Conservation (phyloP, 257 asterid species). For the Leonotis leonurus region DNA sequence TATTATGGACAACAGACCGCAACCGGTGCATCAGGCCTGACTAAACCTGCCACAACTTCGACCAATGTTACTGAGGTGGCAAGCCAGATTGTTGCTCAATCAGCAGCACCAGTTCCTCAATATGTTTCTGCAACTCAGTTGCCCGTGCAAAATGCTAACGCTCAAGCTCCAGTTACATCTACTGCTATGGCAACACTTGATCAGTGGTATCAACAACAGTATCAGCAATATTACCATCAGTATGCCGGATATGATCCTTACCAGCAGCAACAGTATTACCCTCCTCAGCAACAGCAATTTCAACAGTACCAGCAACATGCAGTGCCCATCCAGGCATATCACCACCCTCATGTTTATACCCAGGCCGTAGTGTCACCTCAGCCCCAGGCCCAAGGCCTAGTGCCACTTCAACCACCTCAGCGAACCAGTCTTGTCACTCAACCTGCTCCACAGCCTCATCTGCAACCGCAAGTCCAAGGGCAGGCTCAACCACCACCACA, state of each 20-base stretch:
- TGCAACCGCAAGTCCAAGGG: no score
- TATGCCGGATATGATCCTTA: slow-evolving; percentile 63
- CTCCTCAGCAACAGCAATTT: slow-evolving; percentile 47
- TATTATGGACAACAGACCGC: slow-evolving; percentile 54
- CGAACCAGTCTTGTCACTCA: slow-evolving; percentile 5
- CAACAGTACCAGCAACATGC: slow-evolving; percentile 63
- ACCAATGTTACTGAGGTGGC: slow-evolving; percentile 29
- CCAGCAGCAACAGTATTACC: slow-evolving; percentile 59
- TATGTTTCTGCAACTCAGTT: slow-evolving; percentile 31
- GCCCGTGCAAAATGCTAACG: slow-evolving; percentile 38
- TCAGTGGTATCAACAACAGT: slow-evolving; percentile 83
- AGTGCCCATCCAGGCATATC: slow-evolving; percentile 42
- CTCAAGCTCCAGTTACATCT: slow-evolving; percentile 46
- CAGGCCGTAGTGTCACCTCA: slow-evolving; percentile 19
- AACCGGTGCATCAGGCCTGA: slow-evolving; percentile 26
- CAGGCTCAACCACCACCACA: slow-evolving; percentile 34
- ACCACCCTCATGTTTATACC: slow-evolving; percentile 39
- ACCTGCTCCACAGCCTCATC: slow-evolving; percentile 15
- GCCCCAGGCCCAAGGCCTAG: slow-evolving; percentile 21
- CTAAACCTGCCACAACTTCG: slow-evolving; percentile 37
- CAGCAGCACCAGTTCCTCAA: slow-evolving; percentile 44
- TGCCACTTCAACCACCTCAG: slow-evolving; percentile 22
- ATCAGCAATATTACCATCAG: slow-evolving; percentile 89
- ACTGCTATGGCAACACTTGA: slow-evolving; percentile 48
- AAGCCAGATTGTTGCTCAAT: slow-evolving; percentile 35